phyloP scores from a whole-genome alignment of 208 protist species.

The Leishmania arabica region DNA sequence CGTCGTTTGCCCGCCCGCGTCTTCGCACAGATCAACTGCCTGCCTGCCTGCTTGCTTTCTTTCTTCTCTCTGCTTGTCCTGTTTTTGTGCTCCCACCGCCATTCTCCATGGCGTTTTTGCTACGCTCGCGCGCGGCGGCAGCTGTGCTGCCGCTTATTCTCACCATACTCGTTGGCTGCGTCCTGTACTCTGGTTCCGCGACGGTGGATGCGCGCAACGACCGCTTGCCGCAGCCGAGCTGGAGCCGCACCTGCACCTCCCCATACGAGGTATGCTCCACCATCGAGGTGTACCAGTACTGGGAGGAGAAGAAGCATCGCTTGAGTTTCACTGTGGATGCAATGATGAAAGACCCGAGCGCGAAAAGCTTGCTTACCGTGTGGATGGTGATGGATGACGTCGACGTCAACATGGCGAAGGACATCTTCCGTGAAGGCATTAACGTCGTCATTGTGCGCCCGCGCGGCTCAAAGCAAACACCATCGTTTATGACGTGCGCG shows the following conservation, averaged over 20 bases:
- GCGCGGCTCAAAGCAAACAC: slow-evolving; percentile 35
- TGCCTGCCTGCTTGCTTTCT: background rate
- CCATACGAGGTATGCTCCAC: slow-evolving; percentile 39
- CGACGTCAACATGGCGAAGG: slow-evolving; percentile 24
- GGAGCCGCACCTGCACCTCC: slow-evolving; percentile 31
- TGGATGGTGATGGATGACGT: slow-evolving; percentile 56
- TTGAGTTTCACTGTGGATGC: slow-evolving; percentile 39
- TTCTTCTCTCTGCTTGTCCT: background rate
- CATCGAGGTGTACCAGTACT: slow-evolving; percentile 40
- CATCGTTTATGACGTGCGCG: slow-evolving; percentile 30
- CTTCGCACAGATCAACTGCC: background rate
- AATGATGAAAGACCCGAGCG: slow-evolving; percentile 9
- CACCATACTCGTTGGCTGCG: background rate
- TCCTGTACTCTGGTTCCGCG: background rate
- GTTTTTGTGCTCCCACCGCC: background rate
- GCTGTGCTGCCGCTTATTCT: background rate
- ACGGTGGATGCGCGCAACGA: slow-evolving; percentile 2
- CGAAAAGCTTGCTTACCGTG: slow-evolving; percentile 29
- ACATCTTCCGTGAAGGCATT: slow-evolving; percentile 25
- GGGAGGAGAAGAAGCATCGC: slow-evolving; percentile 28
- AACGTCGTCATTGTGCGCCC: slow-evolving; percentile 58
- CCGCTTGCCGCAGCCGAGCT: slow-evolving; percentile 35
- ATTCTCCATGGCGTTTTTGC: background rate
- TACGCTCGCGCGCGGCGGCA: background rate
- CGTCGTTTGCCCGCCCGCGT: background rate